Conservation (phyloP, 768 basidiomycete genomes). For the Piloderma croceum region DNA sequence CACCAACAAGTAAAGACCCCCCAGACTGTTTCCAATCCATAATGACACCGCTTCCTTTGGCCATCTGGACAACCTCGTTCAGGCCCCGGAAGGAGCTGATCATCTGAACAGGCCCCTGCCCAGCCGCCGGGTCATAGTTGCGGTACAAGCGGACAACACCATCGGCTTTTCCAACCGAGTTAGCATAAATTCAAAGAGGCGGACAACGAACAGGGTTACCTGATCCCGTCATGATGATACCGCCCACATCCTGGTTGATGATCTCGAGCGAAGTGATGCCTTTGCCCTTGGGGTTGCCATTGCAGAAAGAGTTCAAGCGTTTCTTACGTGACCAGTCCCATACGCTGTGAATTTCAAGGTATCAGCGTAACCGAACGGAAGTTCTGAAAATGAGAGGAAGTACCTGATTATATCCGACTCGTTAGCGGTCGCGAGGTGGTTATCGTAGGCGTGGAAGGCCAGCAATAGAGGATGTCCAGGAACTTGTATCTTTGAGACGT, state of each 20-base stretch:
- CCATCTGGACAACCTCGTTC: constrained; percentile 65
- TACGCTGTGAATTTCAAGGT: constrained; percentile 65
- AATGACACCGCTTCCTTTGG: constrained; percentile 79
- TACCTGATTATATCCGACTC: constrained; percentile 79
- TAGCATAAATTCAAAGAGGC: background rate
- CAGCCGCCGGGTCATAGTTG: constrained; percentile 75
- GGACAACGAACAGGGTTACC: constrained; percentile 35
- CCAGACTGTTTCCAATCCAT: constrained; percentile 91
- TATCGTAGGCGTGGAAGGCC: constrained; percentile 89
- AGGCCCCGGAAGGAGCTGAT: constrained; percentile 91
- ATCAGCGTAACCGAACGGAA: too few species aligned
- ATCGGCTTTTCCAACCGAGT: constrained; percentile 52
- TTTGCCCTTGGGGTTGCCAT: constrained; percentile 78
- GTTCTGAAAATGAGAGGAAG: constrained; percentile 4
- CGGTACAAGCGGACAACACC: constrained; percentile 88
- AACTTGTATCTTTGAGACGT: constrained; percentile 60
- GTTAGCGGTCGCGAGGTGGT: constrained; percentile 81
- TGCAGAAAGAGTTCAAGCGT: constrained; percentile 78
- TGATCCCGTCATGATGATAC: constrained; percentile 82
- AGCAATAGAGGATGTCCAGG: constrained; percentile 63
- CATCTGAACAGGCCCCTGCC: constrained; percentile 78
- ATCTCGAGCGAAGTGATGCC: constrained; percentile 85
- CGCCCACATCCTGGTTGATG: constrained; percentile 93
- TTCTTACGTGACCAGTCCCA: constrained; percentile 91
- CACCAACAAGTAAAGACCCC: constrained; percentile 83